phyloP scores from a whole-genome alignment of 1,284 basidiomycete species.

The Ceratobasidium sp. region DNA sequence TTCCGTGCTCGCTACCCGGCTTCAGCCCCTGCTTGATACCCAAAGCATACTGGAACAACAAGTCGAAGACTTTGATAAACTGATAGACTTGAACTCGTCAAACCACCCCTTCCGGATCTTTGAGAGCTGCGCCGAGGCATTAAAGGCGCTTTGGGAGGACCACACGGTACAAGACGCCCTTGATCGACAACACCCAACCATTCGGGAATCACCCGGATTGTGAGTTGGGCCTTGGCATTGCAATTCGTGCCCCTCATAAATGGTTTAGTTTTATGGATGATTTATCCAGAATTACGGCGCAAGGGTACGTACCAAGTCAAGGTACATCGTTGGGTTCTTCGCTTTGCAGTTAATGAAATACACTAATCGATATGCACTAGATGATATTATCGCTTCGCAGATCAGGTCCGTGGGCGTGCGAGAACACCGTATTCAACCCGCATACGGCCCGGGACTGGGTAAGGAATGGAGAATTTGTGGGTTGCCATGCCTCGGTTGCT shows the following conservation, averaged over 20 bases:
- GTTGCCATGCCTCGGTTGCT: slow-evolving; percentile 1
- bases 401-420: slow-evolving; percentile 67
- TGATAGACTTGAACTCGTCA: slow-evolving; percentile 35
- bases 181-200: slow-evolving; percentile 52
- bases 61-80: slow-evolving; percentile 63
- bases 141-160: slow-evolving; percentile 60
- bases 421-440: slow-evolving; percentile 57
- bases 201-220: slow-evolving; percentile 69
- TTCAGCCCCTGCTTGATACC: slow-evolving; percentile 68
- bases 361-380: slow-evolving; percentile 46
- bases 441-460: slow-evolving; percentile 13
- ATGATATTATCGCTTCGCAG: slow-evolving; percentile 67
- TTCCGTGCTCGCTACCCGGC: slow-evolving; percentile 63
- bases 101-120: slow-evolving; percentile 59
- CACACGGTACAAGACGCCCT: slow-evolving; percentile 54
- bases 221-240: slow-evolving; percentile 47
- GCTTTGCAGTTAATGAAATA: no score
- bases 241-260: not conserved
- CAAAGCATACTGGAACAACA: slow-evolving; percentile 69
- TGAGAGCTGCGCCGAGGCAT: slow-evolving; percentile 62
- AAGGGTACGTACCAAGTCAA: slow-evolving; percentile 60
- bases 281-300: slow-evolving; percentile 57
- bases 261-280: slow-evolving; percentile 62
- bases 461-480: slow-evolving; percentile 38
- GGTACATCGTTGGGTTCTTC: slow-evolving; percentile 51